Base-by-base conservation (phyloP, 768 basidiomycete genomes). In the Melanogaster broomeanus region DNA sequence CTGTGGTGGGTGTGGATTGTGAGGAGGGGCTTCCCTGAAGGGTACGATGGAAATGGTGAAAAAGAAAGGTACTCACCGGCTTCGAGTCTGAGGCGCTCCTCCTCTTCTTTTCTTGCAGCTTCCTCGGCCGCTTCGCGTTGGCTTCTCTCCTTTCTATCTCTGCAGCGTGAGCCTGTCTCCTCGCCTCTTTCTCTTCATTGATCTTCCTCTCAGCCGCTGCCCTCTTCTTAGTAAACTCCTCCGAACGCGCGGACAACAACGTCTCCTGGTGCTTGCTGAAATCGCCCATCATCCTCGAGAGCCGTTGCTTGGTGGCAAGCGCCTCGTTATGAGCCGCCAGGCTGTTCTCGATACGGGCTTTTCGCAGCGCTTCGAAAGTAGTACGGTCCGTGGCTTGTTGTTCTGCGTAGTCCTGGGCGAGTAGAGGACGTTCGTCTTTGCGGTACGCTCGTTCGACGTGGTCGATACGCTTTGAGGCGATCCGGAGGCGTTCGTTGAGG, bases 361-460 rank as follows among this genome's bases (percentile, higher is more conserved):
- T 74, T 56, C 87, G 85, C 15, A 84, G 71, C 1, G 71, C 63
- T 40, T 88, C 81, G 67, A 90, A 91, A 1, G 83, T 84, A 34
- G 77, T 72, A 15, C 79, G 81, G 71, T 98, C 95, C 31, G 76
- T 75, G 34, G 79, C 78, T 67, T 97, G 93, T 66, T 99, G 96
- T 3, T 74, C 68, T 28, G 87, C 85, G 65, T 98, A 98, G 69
- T 98, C 97, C 59, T 88, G 75, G 1, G 79, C 81, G 39, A 98
- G 79, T 3, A 98, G 77, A 0, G 94, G 89, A 6, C 85, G 81
- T 66, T 98, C 96, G 43, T 93, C 94, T 69, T 93, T 93, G 59
- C 96, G 88, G 73, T 87, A 90, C 1, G 95, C 94, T 48, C 94
- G 92, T 72, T 98, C 96, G 67, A 90, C 68, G 72, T 99, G 96